Conservation (phyloP, 2,329 filamentous ascomycete species). For the Septoria petroselini region DNA sequence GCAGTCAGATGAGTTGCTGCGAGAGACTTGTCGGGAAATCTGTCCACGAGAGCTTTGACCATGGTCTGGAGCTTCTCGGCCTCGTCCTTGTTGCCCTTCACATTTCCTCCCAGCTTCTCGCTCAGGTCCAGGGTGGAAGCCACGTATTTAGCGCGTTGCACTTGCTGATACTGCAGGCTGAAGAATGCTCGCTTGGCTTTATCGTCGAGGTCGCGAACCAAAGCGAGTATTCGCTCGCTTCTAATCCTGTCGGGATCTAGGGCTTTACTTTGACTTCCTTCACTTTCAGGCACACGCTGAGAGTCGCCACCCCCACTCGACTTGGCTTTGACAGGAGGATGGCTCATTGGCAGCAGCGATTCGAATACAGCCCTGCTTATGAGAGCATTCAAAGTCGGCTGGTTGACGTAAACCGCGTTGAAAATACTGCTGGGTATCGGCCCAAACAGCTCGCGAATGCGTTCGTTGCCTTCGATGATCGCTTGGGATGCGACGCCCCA, state of each 20-base stretch:
- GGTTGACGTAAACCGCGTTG: constrained; percentile 85
- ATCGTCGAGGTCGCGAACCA: constrained; percentile 73
- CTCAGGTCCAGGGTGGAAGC: constrained; percentile 77
- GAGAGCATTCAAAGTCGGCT: constrained; percentile 77
- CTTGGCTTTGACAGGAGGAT: constrained; percentile 64
- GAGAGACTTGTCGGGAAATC: constrained; percentile 71
- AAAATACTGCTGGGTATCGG: constrained; percentile 82
- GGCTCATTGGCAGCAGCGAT: constrained; percentile 82
- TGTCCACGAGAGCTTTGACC: constrained; percentile 68
- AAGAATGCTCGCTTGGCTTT: constrained; percentile 85
- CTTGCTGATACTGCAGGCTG: constrained; percentile 74
- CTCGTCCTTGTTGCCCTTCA: constrained; percentile 60
- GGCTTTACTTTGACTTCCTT: constrained; percentile 43
- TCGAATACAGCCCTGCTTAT: constrained; percentile 85
- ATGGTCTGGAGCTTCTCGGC: constrained; percentile 68
- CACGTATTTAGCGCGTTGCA: constrained; percentile 69
- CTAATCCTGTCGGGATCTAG: constrained; percentile 73
- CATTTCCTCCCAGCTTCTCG: constrained; percentile 79
- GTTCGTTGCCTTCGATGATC: constrained; percentile 76
- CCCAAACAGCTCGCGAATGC: constrained; percentile 69
- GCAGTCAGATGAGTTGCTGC: constrained; percentile 77
- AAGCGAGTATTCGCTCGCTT: constrained; percentile 76
- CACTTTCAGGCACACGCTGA: constrained; percentile 61
- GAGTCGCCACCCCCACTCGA: constrained; percentile 50
- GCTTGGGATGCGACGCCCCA: constrained; percentile 94